phyloP scores from a whole-genome alignment of 2,329 filamentous ascomycete genomes.

The Clarireedia monteithiana region DNA sequence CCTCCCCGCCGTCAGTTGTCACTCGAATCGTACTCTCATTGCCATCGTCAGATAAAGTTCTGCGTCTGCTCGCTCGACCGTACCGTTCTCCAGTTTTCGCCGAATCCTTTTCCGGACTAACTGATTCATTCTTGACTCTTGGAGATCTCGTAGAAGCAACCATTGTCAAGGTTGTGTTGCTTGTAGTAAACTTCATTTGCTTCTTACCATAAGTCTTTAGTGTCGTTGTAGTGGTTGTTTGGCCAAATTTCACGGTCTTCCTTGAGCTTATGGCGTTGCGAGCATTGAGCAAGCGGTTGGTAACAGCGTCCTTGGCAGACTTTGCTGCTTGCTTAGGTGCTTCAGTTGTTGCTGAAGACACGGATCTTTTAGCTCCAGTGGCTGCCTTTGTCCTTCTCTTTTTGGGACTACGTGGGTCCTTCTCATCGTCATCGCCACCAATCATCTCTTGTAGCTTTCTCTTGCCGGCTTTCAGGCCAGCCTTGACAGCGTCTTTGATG shows the following conservation, averaged over 20 bases:
- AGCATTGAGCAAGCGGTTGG: constrained; percentile 20
- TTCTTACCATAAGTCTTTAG: constrained; percentile 23
- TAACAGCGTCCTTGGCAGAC: constrained; percentile 33
- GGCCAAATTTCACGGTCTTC: constrained; percentile 11
- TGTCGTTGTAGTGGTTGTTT: constrained; percentile 18
- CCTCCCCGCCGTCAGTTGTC: constrained; percentile 10
- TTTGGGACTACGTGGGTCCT: constrained; percentile 27
- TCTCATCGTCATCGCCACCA: constrained; percentile 26
- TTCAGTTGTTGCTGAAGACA: constrained; percentile 29
- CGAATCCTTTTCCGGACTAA: constrained; percentile 11
- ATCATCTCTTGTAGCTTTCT: constrained; percentile 48
- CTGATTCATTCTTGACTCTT: constrained; percentile 5
- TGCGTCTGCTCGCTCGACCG: constrained; percentile 10
- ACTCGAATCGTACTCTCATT: constrained; percentile 19
- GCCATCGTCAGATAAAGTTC: constrained; percentile 5
- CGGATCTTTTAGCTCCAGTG: constrained; percentile 30
- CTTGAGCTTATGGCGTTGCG: constrained; percentile 15
- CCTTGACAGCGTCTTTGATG: constrained; percentile 28
- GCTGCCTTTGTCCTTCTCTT: constrained; percentile 41
- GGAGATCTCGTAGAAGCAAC: constrained; percentile 12
- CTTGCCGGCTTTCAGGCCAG: constrained; percentile 42
- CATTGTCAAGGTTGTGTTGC: constrained; percentile 21
- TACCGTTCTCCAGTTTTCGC: constrained; percentile 14
- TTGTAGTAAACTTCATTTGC: constrained; percentile 18
- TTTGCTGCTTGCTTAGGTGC: constrained; percentile 32